Conservation (phyloP, 768 basidiomycete species). For the Mycena capillaripes region DNA sequence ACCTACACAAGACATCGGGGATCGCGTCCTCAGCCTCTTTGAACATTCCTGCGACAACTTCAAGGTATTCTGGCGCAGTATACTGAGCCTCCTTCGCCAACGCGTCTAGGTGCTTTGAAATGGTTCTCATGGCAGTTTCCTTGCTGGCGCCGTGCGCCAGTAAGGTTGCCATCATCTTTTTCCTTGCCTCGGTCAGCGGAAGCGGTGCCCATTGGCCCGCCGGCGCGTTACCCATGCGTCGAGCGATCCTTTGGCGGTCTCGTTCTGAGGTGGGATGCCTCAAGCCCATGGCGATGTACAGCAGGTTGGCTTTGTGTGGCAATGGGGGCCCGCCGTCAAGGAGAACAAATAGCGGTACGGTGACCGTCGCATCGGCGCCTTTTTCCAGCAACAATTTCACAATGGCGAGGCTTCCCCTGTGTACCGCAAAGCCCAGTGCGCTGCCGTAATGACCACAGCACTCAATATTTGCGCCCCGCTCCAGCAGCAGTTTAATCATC, state of each 20-base stretch:
- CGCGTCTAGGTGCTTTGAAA: slow-evolving; percentile 48
- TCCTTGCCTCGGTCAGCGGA: slow-evolving; percentile 4
- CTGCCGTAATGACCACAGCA: background rate
- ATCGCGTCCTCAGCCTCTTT: slow-evolving; percentile 21
- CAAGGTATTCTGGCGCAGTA: slow-evolving; percentile 12
- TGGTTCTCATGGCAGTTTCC: slow-evolving; percentile 26
- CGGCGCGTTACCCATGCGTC: too few relatives aligned
- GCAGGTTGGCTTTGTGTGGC: background rate
- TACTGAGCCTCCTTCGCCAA: slow-evolving; percentile 44
- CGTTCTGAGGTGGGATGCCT: background rate
- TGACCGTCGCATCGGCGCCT: slow-evolving; percentile 17
- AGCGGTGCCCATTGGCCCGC: slow-evolving; percentile 21
- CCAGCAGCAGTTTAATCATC: background rate
- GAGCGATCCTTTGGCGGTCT: background rate
- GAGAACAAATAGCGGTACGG: background rate
- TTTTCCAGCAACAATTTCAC: slow-evolving; percentile 1
- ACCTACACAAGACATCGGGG: background rate
- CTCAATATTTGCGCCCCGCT: slow-evolving; percentile 6
- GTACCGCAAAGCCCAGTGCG: slow-evolving; percentile 17
- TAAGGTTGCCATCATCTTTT: slow-evolving; percentile 17
- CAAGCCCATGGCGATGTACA: slow-evolving; percentile 14
- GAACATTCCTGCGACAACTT: slow-evolving; percentile 14
- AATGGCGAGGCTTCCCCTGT: background rate
- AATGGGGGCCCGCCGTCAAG: background rate
- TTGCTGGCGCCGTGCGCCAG: slow-evolving; percentile 19